Conservation (phyloP, 345 rosid genomes). For the Acer negundo region DNA sequence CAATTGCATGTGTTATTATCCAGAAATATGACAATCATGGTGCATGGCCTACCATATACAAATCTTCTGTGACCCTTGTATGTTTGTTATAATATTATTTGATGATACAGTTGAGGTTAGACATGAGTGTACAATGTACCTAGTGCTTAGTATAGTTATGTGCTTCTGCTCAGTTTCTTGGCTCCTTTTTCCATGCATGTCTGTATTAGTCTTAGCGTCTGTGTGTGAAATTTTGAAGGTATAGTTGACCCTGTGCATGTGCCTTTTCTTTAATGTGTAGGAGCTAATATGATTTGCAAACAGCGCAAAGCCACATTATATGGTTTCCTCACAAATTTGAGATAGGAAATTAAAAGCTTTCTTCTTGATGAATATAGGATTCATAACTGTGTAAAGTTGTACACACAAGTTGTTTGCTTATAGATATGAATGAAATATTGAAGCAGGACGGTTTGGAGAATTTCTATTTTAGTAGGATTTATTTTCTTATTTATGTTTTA, state of each 20-base stretch:
- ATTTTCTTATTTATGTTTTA: too few relatives aligned
- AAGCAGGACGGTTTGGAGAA: too few relatives aligned
- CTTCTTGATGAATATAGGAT: background rate
- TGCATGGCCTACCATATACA: background rate
- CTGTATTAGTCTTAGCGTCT: background rate
- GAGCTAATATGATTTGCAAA: conserved; percentile 12
- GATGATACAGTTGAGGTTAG: background rate
- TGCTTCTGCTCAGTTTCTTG: background rate
- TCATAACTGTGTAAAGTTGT: background rate
- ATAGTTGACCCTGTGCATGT: background rate
- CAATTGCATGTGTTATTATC: background rate
- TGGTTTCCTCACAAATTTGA: background rate
- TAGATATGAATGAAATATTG: background rate
- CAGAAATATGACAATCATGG: background rate
- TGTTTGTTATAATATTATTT: background rate
- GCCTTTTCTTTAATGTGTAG: background rate
- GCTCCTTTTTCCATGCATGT: background rate
- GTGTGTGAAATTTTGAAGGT: background rate
- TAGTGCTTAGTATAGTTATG: background rate
- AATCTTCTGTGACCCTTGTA: background rate
- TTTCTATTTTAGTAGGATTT: too few relatives aligned
- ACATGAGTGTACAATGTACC: background rate
- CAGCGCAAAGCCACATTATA: background rate
- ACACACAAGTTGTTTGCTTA: background rate
- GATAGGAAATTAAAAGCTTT: background rate